Percentiles rank a stretch among this genome's conserved stretches.
phyloP scores from a whole-genome alignment of 1,284 basidiomycete genomes.

The Leccinum griseonigrum region DNA sequence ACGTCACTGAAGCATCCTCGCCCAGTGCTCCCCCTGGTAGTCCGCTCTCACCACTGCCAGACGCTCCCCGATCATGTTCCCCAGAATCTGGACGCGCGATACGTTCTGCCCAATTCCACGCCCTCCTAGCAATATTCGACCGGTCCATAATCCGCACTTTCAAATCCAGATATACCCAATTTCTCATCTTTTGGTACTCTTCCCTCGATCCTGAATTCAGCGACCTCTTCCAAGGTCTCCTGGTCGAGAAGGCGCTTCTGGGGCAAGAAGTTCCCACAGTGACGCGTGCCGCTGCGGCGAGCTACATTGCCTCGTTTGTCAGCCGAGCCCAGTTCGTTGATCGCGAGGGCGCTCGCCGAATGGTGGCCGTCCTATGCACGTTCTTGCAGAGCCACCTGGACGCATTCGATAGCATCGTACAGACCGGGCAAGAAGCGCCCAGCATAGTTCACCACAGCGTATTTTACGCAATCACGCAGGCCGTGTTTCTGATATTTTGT shows the following conservation, averaged over 20 bases:
- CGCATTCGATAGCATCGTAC: slow-evolving; percentile 56
- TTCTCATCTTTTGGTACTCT: slow-evolving; percentile 93
- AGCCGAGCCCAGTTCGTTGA: slow-evolving; percentile 89
- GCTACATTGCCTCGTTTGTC: slow-evolving; percentile 92
- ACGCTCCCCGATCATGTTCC: slow-evolving; percentile 26
- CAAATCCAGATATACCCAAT: slow-evolving; percentile 97
- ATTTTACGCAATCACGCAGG: slow-evolving; percentile 94
- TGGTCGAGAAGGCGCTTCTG: slow-evolving; percentile 86
- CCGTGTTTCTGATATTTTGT: slow-evolving; percentile 96
- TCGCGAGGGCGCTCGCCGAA: slow-evolving; percentile 69
- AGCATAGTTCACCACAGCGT: slow-evolving; percentile 61
- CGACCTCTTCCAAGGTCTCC: slow-evolving; percentile 91
- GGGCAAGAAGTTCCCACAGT: slow-evolving; percentile 57
- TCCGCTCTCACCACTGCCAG: slow-evolving; percentile 29
- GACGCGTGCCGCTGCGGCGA: slow-evolving; percentile 85
- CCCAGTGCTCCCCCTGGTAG: slow-evolving; percentile 9
- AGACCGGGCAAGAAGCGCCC: slow-evolving; percentile 36
- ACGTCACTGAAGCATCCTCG: slow-evolving; percentile 20
- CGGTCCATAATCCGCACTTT: slow-evolving; percentile 92
- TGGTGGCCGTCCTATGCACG: slow-evolving; percentile 81
- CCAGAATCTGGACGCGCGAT: slow-evolving; percentile 38
- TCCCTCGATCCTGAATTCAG: slow-evolving; percentile 88
- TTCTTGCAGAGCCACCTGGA: slow-evolving; percentile 80
- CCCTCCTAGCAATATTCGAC: slow-evolving; percentile 90
- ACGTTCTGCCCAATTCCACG: slow-evolving; percentile 72